Percentiles rank a stretch among this genome's conserved stretches.
Evolutionary conservation across 345 rosid species (phyloP).

Genomic region (Linum lewisii): DNA sequence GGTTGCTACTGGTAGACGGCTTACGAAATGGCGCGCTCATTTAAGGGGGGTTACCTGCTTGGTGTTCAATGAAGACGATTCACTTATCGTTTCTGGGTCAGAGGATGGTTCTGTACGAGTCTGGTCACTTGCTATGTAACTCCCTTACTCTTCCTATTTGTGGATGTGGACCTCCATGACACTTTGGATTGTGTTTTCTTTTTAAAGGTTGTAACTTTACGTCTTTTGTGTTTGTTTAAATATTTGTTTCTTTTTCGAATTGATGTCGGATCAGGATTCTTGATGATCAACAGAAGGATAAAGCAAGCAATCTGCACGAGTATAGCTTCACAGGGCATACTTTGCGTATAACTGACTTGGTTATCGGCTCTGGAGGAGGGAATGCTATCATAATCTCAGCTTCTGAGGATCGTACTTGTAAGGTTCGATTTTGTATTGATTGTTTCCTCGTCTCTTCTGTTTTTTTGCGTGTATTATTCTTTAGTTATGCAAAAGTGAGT

Average conservation of each 20-base stretch:
- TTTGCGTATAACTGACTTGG: constrained; percentile 51
- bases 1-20: constrained; percentile 70
- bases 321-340: constrained; percentile 51
- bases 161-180: too few species aligned
- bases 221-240: not conserved
- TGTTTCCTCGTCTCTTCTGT: not conserved
- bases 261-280: constrained; percentile 41
- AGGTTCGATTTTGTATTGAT: constrained; percentile 32
- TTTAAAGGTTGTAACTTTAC: not conserved
- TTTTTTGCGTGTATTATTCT: not conserved
- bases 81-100: constrained; percentile 71
- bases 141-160: not conserved
- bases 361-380: constrained; percentile 56
- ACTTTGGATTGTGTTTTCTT: not conserved
- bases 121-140: constrained; percentile 70
- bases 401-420: constrained; percentile 79
- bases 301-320: constrained; percentile 44
- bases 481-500: not conserved
- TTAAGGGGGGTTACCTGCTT: constrained; percentile 60
- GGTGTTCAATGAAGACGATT: constrained; percentile 65
- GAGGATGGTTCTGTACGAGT: constrained; percentile 71
- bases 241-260: not conserved
- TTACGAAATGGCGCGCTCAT: constrained; percentile 83
- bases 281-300: constrained; percentile 47
- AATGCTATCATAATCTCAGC: constrained; percentile 70